Evolutionary conservation across 345 rosid species (phyloP).

Genomic region (Turnera subulata): DNA sequence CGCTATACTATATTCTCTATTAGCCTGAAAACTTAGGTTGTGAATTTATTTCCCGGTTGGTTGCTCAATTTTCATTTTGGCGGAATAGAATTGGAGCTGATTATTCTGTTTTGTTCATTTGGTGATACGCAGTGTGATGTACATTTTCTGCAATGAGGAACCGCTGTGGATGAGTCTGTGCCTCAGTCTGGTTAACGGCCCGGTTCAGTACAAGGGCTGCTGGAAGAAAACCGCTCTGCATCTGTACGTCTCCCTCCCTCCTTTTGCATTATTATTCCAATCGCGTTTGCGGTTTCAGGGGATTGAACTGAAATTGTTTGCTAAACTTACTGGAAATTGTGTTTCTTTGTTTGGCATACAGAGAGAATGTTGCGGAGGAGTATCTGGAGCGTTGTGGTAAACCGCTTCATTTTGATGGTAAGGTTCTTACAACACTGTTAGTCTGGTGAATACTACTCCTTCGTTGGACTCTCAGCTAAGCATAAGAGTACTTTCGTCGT

Average conservation of each 20-base stretch:
- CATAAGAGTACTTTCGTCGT: background rate
- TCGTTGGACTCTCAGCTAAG: conserved; percentile 1
- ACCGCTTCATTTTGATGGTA: conserved; percentile 69
- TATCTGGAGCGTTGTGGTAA: conserved; percentile 30
- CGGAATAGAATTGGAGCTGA: background rate
- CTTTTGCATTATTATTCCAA: background rate
- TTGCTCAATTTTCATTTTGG: too few relatives aligned
- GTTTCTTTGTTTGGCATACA: conserved; percentile 23
- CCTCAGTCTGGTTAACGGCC: conserved; percentile 44
- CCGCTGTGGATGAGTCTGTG: conserved; percentile 90
- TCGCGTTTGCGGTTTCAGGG: background rate
- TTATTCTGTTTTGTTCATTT: background rate
- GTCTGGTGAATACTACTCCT: background rate
- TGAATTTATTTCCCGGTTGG: too few relatives aligned
- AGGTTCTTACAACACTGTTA: conserved; percentile 5
- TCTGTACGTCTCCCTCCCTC: conserved; percentile 36
- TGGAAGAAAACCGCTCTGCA: conserved; percentile 78
- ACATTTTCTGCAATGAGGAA: conserved; percentile 82
- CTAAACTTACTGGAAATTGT: background rate
- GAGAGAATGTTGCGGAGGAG: conserved; percentile 54
- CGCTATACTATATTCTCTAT: background rate
- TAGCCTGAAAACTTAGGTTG: background rate
- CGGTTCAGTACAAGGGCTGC: conserved; percentile 66
- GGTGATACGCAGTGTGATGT: conserved; percentile 58
- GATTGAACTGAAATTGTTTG: background rate